Evolutionary conservation across 2,329 filamentous ascomycete genomes (phyloP), one percentile per base, ranked within the genome.

Genomic region (Xylaria sp.): DNA sequence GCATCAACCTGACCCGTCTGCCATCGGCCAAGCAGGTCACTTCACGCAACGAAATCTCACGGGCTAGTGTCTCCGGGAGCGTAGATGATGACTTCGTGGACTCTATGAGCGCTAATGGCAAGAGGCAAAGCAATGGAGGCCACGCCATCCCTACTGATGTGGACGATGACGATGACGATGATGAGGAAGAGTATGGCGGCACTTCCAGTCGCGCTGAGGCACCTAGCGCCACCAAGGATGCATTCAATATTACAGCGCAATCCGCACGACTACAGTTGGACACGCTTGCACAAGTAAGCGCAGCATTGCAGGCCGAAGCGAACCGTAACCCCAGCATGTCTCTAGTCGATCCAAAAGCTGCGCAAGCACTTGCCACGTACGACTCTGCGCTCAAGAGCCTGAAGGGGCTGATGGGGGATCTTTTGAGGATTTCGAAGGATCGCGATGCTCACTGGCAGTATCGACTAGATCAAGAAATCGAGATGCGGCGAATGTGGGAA

Each of bases 381-480:
- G 94, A 98, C 75, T 91, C 91, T 20, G 94, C 95, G 0, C 94
- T 98, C 67, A 91, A 90, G 72, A 98, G 94, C 76, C 84, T 99
- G 71, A 94, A 94, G 70, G 91, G 89, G 1, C 87, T 98, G 9
- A 87, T 98, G 67, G 91, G 92, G 23, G 94, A 98, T 78, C 85
- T 99, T 9, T 85, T 98, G 56, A 93, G 94, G 60, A 98, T 99
- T 76, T 95, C 94, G 9, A 91, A 92, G 76, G 96, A 99, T 78
- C 92, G 97, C 61, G 96, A 99, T 80, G 90, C 94, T 0, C 97
- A 97, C 79, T 99, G 96, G 96, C 95, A 98, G 80, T 97, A 97
- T 78, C 91, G 94, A 15, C 85, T 99, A 50, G 94, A 97, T 74
- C 91, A 94, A 63, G 96, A 99, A 82, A 91, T 91, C 52, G 93